Percentiles rank a stretch among this genome's conserved stretches.
These are phyloP conservation scores for Trametes punicea DNA, from an alignment of 768 basidiomycete species.

Conservation along the genomic window DNA sequence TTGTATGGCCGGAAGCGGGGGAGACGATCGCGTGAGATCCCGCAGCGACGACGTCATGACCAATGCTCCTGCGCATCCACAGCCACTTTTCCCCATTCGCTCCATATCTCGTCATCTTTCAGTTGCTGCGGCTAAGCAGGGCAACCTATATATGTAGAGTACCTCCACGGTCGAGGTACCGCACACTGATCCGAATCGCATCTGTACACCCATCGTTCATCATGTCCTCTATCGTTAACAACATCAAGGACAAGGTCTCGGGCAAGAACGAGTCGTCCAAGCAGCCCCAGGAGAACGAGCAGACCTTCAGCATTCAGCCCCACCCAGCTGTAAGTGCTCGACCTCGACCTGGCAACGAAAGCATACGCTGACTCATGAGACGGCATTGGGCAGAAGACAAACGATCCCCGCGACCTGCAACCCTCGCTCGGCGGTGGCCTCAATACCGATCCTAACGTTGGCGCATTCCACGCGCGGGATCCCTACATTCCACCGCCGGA, in stretches of 20 bases:
- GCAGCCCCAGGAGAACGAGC: slow-evolving; percentile 32
- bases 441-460: slow-evolving; percentile 24
- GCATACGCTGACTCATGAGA: neutral
- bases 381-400: slow-evolving; percentile 45
- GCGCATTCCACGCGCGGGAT: slow-evolving; percentile 14
- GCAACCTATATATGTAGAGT: neutral
- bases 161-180: neutral
- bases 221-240: slow-evolving; percentile 22
- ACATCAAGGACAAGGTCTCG: slow-evolving; percentile 20
- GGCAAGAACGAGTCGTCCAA: slow-evolving; percentile 2
- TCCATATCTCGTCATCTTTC: slow-evolving; percentile 12
- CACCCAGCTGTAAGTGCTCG: slow-evolving; percentile 46
- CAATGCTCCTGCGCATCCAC: slow-evolving; percentile 11
- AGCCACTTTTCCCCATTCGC: slow-evolving; percentile 4
- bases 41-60: slow-evolving; percentile 16
- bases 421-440: slow-evolving; percentile 29
- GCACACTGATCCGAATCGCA: neutral
- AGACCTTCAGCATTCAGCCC: slow-evolving; percentile 50
- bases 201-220: neutral
- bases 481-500: slow-evolving; percentile 1
- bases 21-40: slow-evolving; percentile 8
- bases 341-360: neutral
- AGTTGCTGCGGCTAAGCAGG: slow-evolving; percentile 2
- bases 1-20: neutral
- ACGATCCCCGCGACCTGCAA: slow-evolving; percentile 55